Conservation (phyloP, 2,329 filamentous ascomycete species). For the Penicillium sp. region DNA sequence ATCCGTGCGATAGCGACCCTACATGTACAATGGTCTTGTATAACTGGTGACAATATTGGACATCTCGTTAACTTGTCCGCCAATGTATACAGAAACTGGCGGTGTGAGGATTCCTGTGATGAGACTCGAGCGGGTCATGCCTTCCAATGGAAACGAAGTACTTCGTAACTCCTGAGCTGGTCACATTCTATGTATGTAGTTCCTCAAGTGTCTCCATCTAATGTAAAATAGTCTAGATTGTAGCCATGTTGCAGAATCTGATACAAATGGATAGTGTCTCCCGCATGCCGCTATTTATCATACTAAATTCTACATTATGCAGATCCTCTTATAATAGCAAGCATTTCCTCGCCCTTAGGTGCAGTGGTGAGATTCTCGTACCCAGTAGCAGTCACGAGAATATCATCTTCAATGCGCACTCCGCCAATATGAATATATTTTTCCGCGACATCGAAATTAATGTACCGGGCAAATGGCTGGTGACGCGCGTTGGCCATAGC, state of each 20-base stretch:
- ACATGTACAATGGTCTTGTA: too few species aligned
- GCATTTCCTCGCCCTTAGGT: slow-evolving; percentile 62
- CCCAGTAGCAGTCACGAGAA: slow-evolving; percentile 68
- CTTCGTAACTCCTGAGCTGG: background rate
- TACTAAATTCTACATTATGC: background rate
- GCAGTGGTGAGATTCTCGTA: slow-evolving; percentile 72
- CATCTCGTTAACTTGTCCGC: background rate
- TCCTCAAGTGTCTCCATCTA: background rate
- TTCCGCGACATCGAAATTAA: slow-evolving; percentile 41
- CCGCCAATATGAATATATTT: slow-evolving; percentile 46
- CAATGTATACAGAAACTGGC: background rate
- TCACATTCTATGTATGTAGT: background rate
- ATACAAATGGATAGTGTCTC: too few species aligned
- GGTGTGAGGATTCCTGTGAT: background rate
- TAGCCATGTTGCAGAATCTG: background rate
- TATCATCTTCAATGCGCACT: slow-evolving; percentile 56
- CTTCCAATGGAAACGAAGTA: background rate
- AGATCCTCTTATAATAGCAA: slow-evolving; percentile 39
- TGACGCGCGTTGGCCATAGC: slow-evolving; percentile 38
- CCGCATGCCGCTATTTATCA: background rate
- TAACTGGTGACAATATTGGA: background rate
- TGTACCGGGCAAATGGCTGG: slow-evolving; percentile 35
- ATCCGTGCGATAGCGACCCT: too few species aligned
- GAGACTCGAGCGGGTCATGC: background rate
- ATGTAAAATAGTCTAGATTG: background rate